These are phyloP conservation scores for Fusarium algeriense DNA, from an alignment of 2,329 filamentous ascomycete genomes.

Conservation along the genomic window DNA sequence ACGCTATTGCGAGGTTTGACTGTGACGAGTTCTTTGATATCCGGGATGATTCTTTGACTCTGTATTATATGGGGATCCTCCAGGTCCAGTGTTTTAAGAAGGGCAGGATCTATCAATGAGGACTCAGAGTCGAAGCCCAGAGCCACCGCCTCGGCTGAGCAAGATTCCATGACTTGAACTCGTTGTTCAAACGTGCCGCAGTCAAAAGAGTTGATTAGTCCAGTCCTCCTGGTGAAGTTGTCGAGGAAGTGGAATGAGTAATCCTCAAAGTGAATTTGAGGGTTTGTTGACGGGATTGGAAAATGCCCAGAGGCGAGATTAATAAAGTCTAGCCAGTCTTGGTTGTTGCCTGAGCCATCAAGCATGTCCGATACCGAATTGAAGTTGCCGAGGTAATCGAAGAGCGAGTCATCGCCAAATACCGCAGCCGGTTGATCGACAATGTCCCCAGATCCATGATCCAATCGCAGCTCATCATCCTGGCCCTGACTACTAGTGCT, in stretches of 20 bases:
- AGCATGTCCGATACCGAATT: constrained; percentile 1
- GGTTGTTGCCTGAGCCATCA: fast-evolving
- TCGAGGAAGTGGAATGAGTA: constrained; percentile 8
- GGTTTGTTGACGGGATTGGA: not conserved
- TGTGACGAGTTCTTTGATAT: constrained; percentile 1
- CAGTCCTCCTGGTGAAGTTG: not conserved
- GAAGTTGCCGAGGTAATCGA: constrained; percentile 9
- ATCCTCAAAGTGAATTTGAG: not conserved
- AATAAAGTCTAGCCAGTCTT: constrained; percentile 9
- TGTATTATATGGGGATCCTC: not conserved
- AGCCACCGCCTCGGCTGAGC: too few species aligned
- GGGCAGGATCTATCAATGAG: not conserved
- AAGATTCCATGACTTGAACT: not conserved
- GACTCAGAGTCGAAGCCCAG: too few species aligned
- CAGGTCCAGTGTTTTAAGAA: not conserved
- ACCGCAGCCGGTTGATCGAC: fast-evolving
- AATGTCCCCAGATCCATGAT: not conserved
- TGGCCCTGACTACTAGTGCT: too few species aligned
- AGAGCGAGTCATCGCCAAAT: not conserved
- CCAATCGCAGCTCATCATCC: too few species aligned
- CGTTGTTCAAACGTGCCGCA: not conserved
- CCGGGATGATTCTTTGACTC: constrained; percentile 3
- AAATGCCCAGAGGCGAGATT: not conserved
- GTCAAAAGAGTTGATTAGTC: not conserved
- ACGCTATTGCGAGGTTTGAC: not conserved